A percentile compares a stretch with the other conserved stretches of the same genome.
phyloP scores from a whole-genome alignment of 257 asterid genomes.

The Ligustrum vulgare region DNA sequence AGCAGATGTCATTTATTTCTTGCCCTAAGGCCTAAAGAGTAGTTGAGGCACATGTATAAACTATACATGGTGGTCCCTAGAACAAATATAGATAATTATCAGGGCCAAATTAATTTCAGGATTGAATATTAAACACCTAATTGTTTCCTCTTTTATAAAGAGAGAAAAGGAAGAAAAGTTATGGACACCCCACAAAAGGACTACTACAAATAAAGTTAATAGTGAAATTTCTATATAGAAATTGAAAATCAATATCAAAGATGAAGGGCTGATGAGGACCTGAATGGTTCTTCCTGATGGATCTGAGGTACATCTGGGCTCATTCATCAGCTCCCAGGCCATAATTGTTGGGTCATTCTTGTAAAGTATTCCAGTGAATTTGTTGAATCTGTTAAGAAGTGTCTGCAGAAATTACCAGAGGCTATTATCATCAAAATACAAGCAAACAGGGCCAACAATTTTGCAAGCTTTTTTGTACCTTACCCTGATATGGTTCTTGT shows the following conservation, averaged over 20 bases:
- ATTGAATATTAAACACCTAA: not conserved
- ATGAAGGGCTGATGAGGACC: conserved; percentile 34
- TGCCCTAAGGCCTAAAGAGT: not conserved
- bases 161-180: not conserved
- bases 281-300: conserved; percentile 81
- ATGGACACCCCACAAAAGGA: not conserved
- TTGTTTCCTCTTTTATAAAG: not conserved
- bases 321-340: conserved; percentile 99
- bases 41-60: not conserved
- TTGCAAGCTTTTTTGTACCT: not conserved
- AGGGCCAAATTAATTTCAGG: not conserved
- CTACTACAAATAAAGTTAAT: not conserved
- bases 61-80: not conserved
- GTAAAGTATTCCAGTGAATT: conserved; percentile 55
- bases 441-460: too few relatives aligned
- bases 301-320: conserved; percentile 91
- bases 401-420: conserved; percentile 38
- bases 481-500: conserved; percentile 77
- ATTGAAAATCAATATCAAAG: not conserved
- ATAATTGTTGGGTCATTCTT: conserved; percentile 93
- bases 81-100: not conserved
- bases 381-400: conserved; percentile 68
- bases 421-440: too few relatives aligned
- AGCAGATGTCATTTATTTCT: conserved; percentile 12
- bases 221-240: not conserved